Percentiles rank a stretch among this genome's conserved stretches.
Conservation (phyloP, 257 asterid species). For the Jaltomata sinuosa region DNA sequence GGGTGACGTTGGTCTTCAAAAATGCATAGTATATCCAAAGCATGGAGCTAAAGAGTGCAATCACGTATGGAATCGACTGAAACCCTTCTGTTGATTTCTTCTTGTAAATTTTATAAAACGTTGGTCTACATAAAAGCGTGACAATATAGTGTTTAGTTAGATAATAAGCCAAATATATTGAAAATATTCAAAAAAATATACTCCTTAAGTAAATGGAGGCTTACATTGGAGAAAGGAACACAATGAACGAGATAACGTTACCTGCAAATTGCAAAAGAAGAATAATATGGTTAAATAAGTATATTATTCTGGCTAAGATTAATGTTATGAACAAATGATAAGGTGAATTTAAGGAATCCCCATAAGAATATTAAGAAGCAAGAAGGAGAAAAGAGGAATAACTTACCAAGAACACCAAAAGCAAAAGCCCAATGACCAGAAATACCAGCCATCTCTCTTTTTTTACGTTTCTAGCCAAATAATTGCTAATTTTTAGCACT, state of each 20-base stretch:
- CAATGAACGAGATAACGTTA: conserved; percentile 53
- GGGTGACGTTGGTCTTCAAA: conserved; percentile 49
- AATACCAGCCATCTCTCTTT: not conserved
- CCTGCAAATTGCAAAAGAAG: conserved; percentile 20
- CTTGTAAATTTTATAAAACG: conserved; percentile 48
- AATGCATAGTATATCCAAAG: conserved; percentile 68
- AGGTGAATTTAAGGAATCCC: too few relatives aligned
- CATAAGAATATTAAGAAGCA: too few relatives aligned
- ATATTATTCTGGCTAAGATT: not conserved
- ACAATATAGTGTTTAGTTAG: too few relatives aligned
- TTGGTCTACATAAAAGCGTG: conserved; percentile 48
- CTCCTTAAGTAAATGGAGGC: not conserved
- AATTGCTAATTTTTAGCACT: not conserved
- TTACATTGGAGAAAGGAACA: conserved; percentile 59
- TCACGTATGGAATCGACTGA: conserved; percentile 45
- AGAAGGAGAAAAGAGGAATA: not conserved
- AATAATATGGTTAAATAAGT: not conserved
- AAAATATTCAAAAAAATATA: not conserved
- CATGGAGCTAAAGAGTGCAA: conserved; percentile 58
- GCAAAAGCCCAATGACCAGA: conserved; percentile 25
- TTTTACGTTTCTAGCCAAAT: not conserved
- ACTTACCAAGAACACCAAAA: conserved; percentile 46
- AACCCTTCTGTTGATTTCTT: conserved; percentile 50
- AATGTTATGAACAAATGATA: not conserved
- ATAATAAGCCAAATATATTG: not conserved